Evolutionary conservation across 2,329 filamentous ascomycete genomes (phyloP).

Genomic region (Colletotrichum orbiculare): DNA sequence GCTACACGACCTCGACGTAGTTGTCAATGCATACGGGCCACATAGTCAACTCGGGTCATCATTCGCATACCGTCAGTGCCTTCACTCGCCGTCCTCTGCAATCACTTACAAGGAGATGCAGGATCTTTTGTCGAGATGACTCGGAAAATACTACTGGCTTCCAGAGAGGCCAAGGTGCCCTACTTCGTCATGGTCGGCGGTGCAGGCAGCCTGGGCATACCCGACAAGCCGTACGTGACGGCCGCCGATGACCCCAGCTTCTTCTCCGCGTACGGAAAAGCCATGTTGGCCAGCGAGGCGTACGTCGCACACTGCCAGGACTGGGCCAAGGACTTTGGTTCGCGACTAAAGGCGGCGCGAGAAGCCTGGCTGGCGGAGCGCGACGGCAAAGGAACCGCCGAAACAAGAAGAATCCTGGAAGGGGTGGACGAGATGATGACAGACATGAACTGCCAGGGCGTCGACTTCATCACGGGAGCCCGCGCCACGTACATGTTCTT

Average conservation of each 20-base stretch:
- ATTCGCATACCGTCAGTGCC: conserved; percentile 14
- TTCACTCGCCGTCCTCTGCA: background rate
- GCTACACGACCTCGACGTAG: background rate
- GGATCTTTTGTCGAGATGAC: conserved; percentile 15
- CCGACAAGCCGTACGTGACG: conserved; percentile 7
- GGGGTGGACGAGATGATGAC: conserved; percentile 7
- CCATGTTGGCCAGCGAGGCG: conserved; percentile 12
- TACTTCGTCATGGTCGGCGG: conserved; percentile 20
- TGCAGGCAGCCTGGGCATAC: conserved; percentile 11
- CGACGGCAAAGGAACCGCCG: background rate
- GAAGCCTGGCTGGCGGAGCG: conserved; percentile 13
- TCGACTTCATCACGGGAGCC: conserved; percentile 18
- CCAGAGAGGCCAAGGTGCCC: conserved; percentile 5
- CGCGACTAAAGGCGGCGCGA: background rate
- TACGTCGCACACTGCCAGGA: conserved; percentile 12
- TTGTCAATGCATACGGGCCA: conserved; percentile 16
- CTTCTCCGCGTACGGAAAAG: conserved; percentile 11
- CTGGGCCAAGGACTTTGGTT: conserved; percentile 6
- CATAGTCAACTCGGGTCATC: conserved; percentile 13
- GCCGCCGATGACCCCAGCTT: conserved; percentile 17
- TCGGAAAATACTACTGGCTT: conserved; percentile 13
- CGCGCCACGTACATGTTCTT: conserved; percentile 15
- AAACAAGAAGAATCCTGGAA: background rate
- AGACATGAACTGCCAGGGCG: conserved; percentile 16
- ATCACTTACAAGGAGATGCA: rapidly evolving